Percentiles rank a stretch among this genome's conserved stretches.
Conservation (phyloP, 2,329 filamentous ascomycete species). For the Thyridium curvatum region DNA sequence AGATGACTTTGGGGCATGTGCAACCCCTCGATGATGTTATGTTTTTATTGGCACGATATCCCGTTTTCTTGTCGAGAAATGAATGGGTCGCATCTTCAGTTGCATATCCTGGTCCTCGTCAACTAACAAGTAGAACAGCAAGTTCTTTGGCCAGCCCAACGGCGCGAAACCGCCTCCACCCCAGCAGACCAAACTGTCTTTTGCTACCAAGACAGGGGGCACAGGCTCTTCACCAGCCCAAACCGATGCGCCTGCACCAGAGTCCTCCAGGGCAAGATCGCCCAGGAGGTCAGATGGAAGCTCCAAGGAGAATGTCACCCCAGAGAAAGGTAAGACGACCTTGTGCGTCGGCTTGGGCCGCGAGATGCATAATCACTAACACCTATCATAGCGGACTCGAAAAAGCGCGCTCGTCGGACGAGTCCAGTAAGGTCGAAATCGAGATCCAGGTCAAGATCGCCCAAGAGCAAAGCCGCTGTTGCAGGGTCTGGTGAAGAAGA, state of each 20-base stretch:
- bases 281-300: slow-evolving; percentile 14
- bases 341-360: no score
- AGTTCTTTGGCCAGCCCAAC: slow-evolving; percentile 72
- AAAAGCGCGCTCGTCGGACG: slow-evolving; percentile 34
- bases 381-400: slow-evolving; percentile 26
- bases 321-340: slow-evolving; percentile 25
- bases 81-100: no score
- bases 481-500: slow-evolving; percentile 45
- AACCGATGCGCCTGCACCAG: slow-evolving; percentile 1
- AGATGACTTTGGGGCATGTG: slow-evolving; percentile 68
- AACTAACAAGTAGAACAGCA: slow-evolving; percentile 43
- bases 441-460: no score
- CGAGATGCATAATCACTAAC: no score
- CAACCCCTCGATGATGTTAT: not conserved
- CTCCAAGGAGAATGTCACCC: slow-evolving; percentile 29
- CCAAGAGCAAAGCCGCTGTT: slow-evolving; percentile 16
- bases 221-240: no score
- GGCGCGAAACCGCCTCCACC: slow-evolving; percentile 52
- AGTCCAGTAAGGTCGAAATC: no score
- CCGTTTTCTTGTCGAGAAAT: slow-evolving; percentile 1
- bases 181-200: slow-evolving; percentile 75
- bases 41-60: slow-evolving; percentile 2
- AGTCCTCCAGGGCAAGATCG: slow-evolving; percentile 7
- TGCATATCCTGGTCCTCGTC: not conserved
- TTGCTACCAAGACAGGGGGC: slow-evolving; percentile 51